Percentiles rank a stretch among this genome's conserved stretches.
These are phyloP conservation scores for Monosporascus cannonballus DNA, from an alignment of 2,329 filamentous ascomycete species.

Conservation along the genomic window DNA sequence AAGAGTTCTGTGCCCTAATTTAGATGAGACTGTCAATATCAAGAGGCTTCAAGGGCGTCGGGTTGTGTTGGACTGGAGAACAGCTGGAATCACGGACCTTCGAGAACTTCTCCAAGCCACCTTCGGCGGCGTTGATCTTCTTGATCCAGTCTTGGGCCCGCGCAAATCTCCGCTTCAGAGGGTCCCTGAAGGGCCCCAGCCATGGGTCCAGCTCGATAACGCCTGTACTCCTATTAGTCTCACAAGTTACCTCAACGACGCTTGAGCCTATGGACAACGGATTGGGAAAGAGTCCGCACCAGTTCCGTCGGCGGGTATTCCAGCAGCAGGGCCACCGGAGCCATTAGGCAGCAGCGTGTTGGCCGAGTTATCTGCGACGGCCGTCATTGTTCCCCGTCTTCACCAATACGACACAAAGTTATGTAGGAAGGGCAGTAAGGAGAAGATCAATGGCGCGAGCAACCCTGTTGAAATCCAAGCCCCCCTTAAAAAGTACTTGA, in stretches of 20 bases:
- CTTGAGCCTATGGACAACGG: neutral
- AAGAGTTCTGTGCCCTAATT: conserved; percentile 78
- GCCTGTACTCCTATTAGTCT: conserved; percentile 44
- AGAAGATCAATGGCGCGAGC: neutral
- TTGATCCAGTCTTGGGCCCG: conserved; percentile 85
- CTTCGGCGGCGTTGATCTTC: conserved; percentile 75
- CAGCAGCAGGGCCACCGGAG: conserved; percentile 24
- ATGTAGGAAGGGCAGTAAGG: neutral
- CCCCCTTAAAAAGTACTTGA: no score
- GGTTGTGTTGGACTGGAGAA: no score
- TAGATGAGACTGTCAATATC: no score
- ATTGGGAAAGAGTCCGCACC: conserved; percentile 42
- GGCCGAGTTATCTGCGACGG: conserved; percentile 34
- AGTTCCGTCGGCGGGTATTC: conserved; percentile 62
- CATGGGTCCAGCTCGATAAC: conserved; percentile 84
- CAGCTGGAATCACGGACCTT: conserved; percentile 45
- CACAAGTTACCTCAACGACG: neutral
- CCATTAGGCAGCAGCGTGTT: conserved; percentile 35
- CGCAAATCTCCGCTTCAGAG: conserved; percentile 68
- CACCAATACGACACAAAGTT: neutral
- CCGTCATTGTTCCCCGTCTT: conserved; percentile 25
- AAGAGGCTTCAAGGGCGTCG: no score
- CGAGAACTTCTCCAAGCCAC: conserved; percentile 87
- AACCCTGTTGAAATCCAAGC: no score
- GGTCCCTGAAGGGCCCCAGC: conserved; percentile 76